Evolutionary conservation across 73 alveolate species (phyloP), one percentile per base, ranked within the genome.

Genomic region (Breviolum minutum): DNA sequence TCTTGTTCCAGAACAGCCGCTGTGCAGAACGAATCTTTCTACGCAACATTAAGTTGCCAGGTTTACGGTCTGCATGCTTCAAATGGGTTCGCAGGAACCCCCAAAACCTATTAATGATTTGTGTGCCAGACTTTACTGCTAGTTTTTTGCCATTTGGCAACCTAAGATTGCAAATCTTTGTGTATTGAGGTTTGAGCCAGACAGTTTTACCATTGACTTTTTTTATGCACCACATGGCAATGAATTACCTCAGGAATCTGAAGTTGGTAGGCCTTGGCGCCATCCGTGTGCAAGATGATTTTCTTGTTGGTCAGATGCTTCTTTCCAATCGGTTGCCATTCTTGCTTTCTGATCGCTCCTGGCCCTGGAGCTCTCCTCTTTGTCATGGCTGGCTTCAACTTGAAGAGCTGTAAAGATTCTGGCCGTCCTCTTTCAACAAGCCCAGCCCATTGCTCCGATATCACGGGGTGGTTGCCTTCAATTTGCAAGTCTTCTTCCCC

Each of bases 181-280:
- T 81, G 69, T 40, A 81, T 32, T 48, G 90, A 60, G 90, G 90
- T 24, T 81, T 81, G 29, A 40, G 40, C 90, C 90, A 81, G 24
- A 30, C 29, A 30, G 54, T 69, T 30, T 82, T 40, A 11, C 91
- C 73, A 7, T 82, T 29, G 48, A 82, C 27, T 2, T 16, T 82
- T 71, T 82, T 82, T 30, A 69, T 82, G 91, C 13, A 82, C 91
- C 20, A 82, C 91, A 30, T 82, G 40, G 30, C 48, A 14, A 13
- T 40, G 91, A 3, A 40, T 32, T 32, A 82, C 24, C 40, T 62
- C 69, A 30, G 91, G 91, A 7, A 82, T 29, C 30, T 26, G 29
- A 8, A 82, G 70, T 69, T 82, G 40, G 91, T 82, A 82, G 14
- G 91, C 91, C 30, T 62, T 54, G 32, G 71, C 91, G 10, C 91